Conservation (phyloP, 1,284 basidiomycete genomes). For the Meira miltonrushii region DNA sequence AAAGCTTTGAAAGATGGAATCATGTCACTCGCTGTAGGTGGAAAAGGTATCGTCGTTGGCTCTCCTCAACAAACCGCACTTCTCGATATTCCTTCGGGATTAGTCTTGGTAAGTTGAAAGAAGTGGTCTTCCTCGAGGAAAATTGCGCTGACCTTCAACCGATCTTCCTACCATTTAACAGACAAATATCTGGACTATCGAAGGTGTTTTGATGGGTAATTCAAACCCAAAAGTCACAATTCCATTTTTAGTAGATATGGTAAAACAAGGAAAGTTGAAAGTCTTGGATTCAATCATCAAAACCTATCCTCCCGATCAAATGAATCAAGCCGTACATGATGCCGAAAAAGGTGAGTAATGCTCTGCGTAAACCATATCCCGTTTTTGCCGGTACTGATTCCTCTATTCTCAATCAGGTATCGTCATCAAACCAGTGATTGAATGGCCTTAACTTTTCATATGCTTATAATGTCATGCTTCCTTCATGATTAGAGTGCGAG, state of each 20-base stretch:
- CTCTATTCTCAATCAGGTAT: no score
- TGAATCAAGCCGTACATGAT: slow-evolving; percentile 19
- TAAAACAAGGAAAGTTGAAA: slow-evolving; percentile 16
- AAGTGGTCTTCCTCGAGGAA: no score
- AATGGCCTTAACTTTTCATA: slow-evolving; percentile 10
- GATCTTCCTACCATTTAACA: background rate
- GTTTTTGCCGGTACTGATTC: no score
- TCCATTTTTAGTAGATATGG: slow-evolving; percentile 18
- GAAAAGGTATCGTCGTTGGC: background rate
- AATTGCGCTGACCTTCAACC: background rate
- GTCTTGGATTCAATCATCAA: slow-evolving; percentile 20
- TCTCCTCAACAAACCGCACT: background rate
- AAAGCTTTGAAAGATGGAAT: background rate
- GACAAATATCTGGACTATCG: background rate
- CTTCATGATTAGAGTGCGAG: background rate
- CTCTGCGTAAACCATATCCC: no score
- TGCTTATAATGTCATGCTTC: no score
- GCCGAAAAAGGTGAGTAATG: slow-evolving; percentile 19
- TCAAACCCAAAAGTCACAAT: slow-evolving; percentile 19
- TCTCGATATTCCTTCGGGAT: background rate
- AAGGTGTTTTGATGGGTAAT: slow-evolving; percentile 11
- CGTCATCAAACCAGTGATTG: slow-evolving; percentile 26
- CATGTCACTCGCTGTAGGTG: background rate
- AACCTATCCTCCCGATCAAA: slow-evolving; percentile 21
- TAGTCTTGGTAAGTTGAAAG: background rate